Evolutionary conservation across 2,329 filamentous ascomycete genomes (phyloP).

Genomic region (Sarocladium kiliense): DNA sequence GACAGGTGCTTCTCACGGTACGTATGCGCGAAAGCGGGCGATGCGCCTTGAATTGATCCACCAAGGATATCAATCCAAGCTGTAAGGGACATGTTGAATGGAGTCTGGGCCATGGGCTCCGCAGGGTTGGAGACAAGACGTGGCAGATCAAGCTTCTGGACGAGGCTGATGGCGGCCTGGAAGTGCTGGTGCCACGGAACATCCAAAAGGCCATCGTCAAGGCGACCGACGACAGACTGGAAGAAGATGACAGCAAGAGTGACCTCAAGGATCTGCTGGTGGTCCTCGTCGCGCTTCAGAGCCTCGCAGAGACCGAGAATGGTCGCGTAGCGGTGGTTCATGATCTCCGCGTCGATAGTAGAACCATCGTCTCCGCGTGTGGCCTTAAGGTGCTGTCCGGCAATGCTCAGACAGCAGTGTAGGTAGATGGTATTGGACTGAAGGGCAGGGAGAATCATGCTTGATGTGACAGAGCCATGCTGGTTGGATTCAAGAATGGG

Average conservation of each 20-base stretch:
- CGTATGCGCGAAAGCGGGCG: conserved; percentile 86
- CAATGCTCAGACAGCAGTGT: conserved; percentile 91
- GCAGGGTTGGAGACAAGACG: conserved; percentile 57
- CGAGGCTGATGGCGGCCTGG: conserved; percentile 79
- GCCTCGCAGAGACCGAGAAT: conserved; percentile 82
- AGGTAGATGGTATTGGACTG: conserved; percentile 90
- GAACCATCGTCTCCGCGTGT: conserved; percentile 56
- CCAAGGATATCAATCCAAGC: conserved; percentile 97
- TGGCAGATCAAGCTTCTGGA: conserved; percentile 78
- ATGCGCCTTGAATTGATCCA: conserved; percentile 81
- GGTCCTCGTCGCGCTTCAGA: conserved; percentile 73
- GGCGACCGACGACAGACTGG: conserved; percentile 83
- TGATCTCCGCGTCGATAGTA: conserved; percentile 83
- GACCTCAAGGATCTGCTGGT: conserved; percentile 85
- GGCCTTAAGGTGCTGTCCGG: conserved; percentile 87
- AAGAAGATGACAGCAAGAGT: conserved; percentile 95
- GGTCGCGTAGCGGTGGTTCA: conserved; percentile 84
- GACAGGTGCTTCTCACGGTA: conserved; percentile 92
- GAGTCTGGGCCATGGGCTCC: conserved; percentile 51
- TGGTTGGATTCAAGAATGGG: conserved; percentile 89
- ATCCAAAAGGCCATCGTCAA: conserved; percentile 79
- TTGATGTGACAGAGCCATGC: conserved; percentile 72
- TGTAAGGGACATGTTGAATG: conserved; percentile 93
- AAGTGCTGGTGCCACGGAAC: conserved; percentile 98
- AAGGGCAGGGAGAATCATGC: conserved; percentile 80